Base-by-base conservation (phyloP, 805 yeast species). In the Candida ortonii region DNA sequence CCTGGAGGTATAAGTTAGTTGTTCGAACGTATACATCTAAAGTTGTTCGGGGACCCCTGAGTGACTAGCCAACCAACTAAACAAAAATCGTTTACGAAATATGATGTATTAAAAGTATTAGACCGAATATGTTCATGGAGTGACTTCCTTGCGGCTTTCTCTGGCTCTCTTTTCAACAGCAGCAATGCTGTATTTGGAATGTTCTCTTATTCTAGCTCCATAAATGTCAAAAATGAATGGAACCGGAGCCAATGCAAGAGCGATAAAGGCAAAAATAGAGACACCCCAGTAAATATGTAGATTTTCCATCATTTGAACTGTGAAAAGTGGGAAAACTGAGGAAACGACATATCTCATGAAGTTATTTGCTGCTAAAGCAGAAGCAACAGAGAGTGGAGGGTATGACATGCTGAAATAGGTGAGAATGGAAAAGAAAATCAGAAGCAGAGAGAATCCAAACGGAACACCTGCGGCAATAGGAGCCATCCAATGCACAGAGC, bases 301-400 rank as follows among this genome's bases (percentile, higher is more conserved):
- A 27, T 70, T 78, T 13, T 70, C 56, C 64, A 82, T 80, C 95
- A 88, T 84, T 61, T 87, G 96, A 14, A 78, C 73, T 1, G 88
- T 84, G 62, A 88, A 87, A 39, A 88, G 67, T 36, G 96, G 96
- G 69, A 88, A 80, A 14, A 79, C 84, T 6, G 86, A 78, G 7
- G 94, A 86, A 42, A 83, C 56, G 20, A 80, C 47, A 54, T 85
- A 86, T 62, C 96, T 74, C 38, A 80, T 59, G 52, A 88, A 66
- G 56, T 84, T 85, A 62, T 87, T 88, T 10, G 95, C 96, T 22
- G 95, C 95, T 42, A 86, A 59, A 3, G 94, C 90, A n/a, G 90
- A 80, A 0, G 96, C 95, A 15, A 86, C 82, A 21, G 73, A 71
- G 21, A 78, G 59, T 29, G 90, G 87, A 17, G 93, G 90, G 57